Evolutionary conservation across 2,329 filamentous ascomycete genomes (phyloP), one percentile per base, ranked within the genome.

Genomic region (Dothiorella sarmentorum): DNA sequence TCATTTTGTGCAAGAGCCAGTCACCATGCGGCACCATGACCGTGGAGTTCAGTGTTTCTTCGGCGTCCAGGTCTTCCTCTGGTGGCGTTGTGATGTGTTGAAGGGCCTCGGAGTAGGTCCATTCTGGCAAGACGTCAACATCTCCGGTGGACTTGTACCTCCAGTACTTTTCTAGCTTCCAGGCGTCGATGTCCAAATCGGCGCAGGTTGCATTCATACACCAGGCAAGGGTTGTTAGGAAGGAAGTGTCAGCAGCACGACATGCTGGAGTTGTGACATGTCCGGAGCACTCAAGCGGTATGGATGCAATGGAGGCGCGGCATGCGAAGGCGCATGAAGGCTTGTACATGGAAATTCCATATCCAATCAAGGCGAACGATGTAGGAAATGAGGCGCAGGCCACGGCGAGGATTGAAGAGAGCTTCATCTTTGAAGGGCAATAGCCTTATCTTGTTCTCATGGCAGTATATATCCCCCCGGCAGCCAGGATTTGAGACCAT

Each of bases 211-310:
- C 38, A 24, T 67, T 65, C 45, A 71, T 67, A 55, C 69, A 72
- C 43, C 65, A 68, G 9, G 68, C 69, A 0, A 70, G 59, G 6
- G 68, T 68, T 1, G 65, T 67, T 11, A 72, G 63, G 53, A 61
- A 72, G 3, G 65, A 42, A 5, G 61, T 64, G 38, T 70, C 62
- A 20, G 47, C 56, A 2, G 68, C 68, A 7, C 63, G 62, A 51
- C 69, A 71, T 37, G 64, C 61, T 22, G 67, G 62, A 10, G 65
- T 57, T 27, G 68, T 67, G 15, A 27, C 60, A 10, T 58, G 59
- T 4, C 9, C 43, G 3, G 65, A 63, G 43, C 65, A 68, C 7
- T 43, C 26, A 3, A 68, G 60, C 33, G 52, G 62, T 29, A 60
- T 63, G 29, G 58, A 51, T n/a, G 37, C 38, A 26, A 68, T 60